Base-by-base conservation (phyloP, 2,329 filamentous ascomycete species). In the Ceratocystiopsis brevicomis region DNA sequence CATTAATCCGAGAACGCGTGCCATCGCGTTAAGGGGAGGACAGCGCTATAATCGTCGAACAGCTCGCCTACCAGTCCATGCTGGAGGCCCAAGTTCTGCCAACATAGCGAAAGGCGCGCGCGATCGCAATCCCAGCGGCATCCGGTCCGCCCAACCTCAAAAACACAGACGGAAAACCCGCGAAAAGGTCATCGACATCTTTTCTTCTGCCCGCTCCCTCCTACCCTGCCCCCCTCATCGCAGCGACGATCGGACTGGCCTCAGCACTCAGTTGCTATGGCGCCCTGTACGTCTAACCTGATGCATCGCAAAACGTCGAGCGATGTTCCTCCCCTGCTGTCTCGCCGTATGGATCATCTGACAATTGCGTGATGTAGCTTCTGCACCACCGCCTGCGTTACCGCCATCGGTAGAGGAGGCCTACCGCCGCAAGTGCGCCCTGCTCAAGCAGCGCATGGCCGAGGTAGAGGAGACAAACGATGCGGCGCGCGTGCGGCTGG, bases 341-440 rank as follows among this genome's bases (percentile, higher is more conserved):
- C 8, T 30, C 8, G 25, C 25, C 8, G 25, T 30, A 30, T 11
- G 25, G 25, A 8, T 30, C 8, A 9, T 10, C 25, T 30, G 25
- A 30, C 25, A 10, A 11, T 9, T 30, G 25, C 10, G 25, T 30
- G 4, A 30, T 30, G 6, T 30, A 30, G 25, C 25, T 30, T 30
- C 25, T 30, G 25, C 25, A 30, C 25, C 25, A 30, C 25, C 25
- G 25, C 25, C 25, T 30, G 5, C 25, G 37, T 67, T 81, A 4
- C 85, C 88, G 17, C 88, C 90, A 15, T 93, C 86, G 15, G 86
- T 96, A 49, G 88, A 98, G 62, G 81, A 88, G 58, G 87, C 88
- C 41, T 98, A 96, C 63, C 86, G 90, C 54, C 76, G 84, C 50
- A 96, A 98, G 74, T 96, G 88, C 61, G 85, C 95, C 57, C 82